Conservation (phyloP, 192 early-diverging fungal genomes). For the Umbelopsis vinacea region DNA sequence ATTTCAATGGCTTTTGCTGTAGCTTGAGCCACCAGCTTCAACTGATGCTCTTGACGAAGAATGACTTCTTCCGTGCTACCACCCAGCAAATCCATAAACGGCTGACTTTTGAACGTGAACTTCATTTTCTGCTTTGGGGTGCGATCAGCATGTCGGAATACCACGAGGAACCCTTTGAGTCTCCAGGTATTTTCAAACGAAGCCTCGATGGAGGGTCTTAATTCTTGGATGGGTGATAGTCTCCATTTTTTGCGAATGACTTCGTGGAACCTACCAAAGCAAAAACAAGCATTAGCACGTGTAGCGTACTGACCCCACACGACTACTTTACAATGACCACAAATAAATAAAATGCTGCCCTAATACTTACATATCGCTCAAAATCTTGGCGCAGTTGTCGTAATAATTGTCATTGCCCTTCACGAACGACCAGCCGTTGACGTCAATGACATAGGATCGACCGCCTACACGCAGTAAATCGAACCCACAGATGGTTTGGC, state of each 20-base stretch:
- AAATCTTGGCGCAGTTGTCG: slow-evolving; percentile 76
- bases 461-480: slow-evolving; percentile 87
- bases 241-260: slow-evolving; percentile 20
- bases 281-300: not conserved
- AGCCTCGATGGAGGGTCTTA: slow-evolving; percentile 43
- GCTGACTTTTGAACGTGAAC: slow-evolving; percentile 72
- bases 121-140: slow-evolving; percentile 99
- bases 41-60: slow-evolving; percentile 71
- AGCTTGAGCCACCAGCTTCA: slow-evolving; percentile 68
- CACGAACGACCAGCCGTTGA: slow-evolving; percentile 99
- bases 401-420: slow-evolving; percentile 96
- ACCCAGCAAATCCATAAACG: slow-evolving; percentile 74
- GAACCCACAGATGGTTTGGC: slow-evolving; percentile 95
- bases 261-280: slow-evolving; percentile 12
- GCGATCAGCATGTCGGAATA: slow-evolving; percentile 93
- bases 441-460: slow-evolving; percentile 92
- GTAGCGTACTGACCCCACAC: not conserved
- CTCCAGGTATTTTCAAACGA: slow-evolving; percentile 86
- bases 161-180: slow-evolving; percentile 91
- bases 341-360: slow-evolving; percentile 48
- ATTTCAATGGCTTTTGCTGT: slow-evolving; percentile 59
- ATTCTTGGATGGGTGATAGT: slow-evolving; percentile 2
- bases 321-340: not conserved
- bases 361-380: slow-evolving; percentile 69
- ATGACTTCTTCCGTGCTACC: slow-evolving; percentile 78